phyloP scores from a whole-genome alignment of 2,329 filamentous ascomycete species.

The Didymella arachidicola region DNA sequence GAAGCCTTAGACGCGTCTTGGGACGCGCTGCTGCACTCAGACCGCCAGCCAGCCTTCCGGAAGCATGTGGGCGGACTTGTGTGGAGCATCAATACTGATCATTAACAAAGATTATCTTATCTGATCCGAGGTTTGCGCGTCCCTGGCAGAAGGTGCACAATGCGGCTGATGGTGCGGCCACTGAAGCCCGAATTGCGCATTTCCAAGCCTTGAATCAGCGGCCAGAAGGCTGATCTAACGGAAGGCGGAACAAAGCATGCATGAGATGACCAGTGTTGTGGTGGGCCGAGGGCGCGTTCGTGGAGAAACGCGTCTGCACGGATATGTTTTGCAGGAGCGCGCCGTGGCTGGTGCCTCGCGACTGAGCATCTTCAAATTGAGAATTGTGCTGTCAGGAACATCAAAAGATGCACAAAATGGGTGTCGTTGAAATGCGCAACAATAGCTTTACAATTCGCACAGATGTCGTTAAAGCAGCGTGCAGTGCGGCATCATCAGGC shows the following conservation, averaged over 20 bases:
- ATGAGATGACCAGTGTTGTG: slow-evolving; percentile 32
- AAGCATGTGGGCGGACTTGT: background rate
- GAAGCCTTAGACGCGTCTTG: slow-evolving; percentile 14
- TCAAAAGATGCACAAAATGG: background rate
- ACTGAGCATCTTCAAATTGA: slow-evolving; percentile 15
- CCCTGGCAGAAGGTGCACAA: slow-evolving; percentile 27
- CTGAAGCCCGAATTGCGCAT: slow-evolving; percentile 29
- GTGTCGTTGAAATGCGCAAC: slow-evolving; percentile 17
- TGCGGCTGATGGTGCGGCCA: slow-evolving; percentile 27
- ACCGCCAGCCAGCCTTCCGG: background rate
- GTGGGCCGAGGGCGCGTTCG: slow-evolving; percentile 43
- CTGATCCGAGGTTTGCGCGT: slow-evolving; percentile 33
- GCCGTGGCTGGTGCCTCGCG: slow-evolving; percentile 39
- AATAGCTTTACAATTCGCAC: slow-evolving; percentile 29
- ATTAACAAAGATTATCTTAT: slow-evolving; percentile 34
- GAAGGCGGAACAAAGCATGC: slow-evolving; percentile 34
- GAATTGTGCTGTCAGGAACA: background rate
- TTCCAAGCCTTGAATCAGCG: slow-evolving; percentile 45
- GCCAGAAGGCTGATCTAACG: slow-evolving; percentile 34
- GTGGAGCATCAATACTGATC: slow-evolving; percentile 15
- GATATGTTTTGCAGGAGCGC: slow-evolving; percentile 33
- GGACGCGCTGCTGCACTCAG: slow-evolving; percentile 8
- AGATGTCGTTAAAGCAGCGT: slow-evolving; percentile 12
- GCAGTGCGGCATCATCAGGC: slow-evolving; percentile 7
- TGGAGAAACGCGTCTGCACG: slow-evolving; percentile 39